A percentile compares a stretch with the other conserved stretches of the same genome.
These are phyloP conservation scores for Phytophthora niederhauseri DNA, from an alignment of 352 stramenopile species.

Conservation along the genomic window DNA sequence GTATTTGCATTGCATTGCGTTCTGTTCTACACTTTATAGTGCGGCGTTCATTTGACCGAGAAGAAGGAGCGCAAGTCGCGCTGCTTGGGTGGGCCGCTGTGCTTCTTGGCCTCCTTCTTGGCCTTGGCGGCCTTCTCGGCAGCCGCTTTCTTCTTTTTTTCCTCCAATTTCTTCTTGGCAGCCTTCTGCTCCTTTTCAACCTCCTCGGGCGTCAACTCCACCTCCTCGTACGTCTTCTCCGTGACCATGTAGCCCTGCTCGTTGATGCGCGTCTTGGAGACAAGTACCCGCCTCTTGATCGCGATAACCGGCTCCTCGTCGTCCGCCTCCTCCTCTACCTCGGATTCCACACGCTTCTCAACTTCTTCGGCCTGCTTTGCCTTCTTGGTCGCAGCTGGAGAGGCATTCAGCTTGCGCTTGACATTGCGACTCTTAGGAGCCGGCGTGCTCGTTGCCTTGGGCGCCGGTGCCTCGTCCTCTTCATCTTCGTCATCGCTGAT, in stretches of 20 bases:
- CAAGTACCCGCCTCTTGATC: conserved; percentile 59
- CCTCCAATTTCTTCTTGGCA: conserved; percentile 43
- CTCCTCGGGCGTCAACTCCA: conserved; percentile 66
- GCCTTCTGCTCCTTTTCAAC: conserved; percentile 55
- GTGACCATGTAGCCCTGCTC: conserved; percentile 89
- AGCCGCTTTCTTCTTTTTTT: conserved; percentile 54
- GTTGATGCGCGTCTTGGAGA: conserved; percentile 81
- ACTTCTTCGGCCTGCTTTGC: conserved; percentile 21
- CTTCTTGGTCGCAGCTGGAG: conserved; percentile 34
- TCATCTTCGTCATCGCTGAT: conserved; percentile 78
- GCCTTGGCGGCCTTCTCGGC: conserved; percentile 45
- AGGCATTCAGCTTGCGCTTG: conserved; percentile 58
- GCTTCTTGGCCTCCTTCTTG: conserved; percentile 58
- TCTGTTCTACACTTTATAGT: conserved; percentile 21
- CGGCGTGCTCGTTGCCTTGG: conserved; percentile 22
- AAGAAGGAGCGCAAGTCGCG: conserved; percentile 80
- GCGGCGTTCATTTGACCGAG: conserved; percentile 30
- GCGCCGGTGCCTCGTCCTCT: conserved; percentile 28
- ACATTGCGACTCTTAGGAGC: conserved; percentile 37
- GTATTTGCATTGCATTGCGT: conserved; percentile 24
- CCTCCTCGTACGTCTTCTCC: conserved; percentile 75
- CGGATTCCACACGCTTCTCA: conserved; percentile 12
- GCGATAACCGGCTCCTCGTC: conserved; percentile 33
- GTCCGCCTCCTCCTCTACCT: conserved; percentile 18
- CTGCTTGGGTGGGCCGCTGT: conserved; percentile 59